These are phyloP conservation scores for Ophiognomonia clavigignenti-juglandacearum DNA, from an alignment of 2,329 filamentous ascomycete species.

Conservation along the genomic window DNA sequence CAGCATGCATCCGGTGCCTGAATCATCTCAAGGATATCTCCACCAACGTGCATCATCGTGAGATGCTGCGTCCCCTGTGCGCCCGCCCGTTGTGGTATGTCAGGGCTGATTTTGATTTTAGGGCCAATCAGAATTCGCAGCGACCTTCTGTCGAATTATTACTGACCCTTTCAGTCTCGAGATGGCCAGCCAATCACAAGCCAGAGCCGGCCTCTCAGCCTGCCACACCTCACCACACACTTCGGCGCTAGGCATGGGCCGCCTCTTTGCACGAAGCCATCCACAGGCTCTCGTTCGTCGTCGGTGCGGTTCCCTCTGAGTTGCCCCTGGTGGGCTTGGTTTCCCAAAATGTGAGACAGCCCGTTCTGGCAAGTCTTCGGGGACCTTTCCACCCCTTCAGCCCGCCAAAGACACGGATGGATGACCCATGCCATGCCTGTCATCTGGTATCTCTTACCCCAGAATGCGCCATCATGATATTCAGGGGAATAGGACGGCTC, in stretches of 20 bases:
- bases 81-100: constrained; percentile 1
- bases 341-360: constrained; percentile 14
- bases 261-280: constrained; percentile 18
- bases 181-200: constrained; percentile 20
- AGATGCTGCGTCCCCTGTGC: constrained; percentile 3
- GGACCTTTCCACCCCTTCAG: constrained; percentile 4
- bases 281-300: constrained; percentile 27
- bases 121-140: constrained; percentile 17
- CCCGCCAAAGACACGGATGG: too few relatives aligned
- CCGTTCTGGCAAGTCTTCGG: constrained; percentile 4
- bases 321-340: constrained; percentile 15
- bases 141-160: constrained; percentile 9
- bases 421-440: constrained; percentile 2
- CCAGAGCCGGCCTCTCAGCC: constrained; percentile 18
- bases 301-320: constrained; percentile 12
- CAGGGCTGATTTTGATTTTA: constrained; percentile 13
- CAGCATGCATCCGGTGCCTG: constrained; percentile 9
- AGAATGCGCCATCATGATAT: constrained; percentile 15
- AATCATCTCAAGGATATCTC: constrained; percentile 5
- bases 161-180: constrained; percentile 13
- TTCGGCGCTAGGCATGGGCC: constrained; percentile 21
- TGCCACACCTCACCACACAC: constrained; percentile 20
- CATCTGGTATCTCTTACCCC: constrained; percentile 3
- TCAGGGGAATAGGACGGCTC: constrained; percentile 12
- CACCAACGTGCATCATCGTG: neutral